Percentiles rank a stretch among this genome's conserved stretches.
These are phyloP conservation scores for Talaromyces sp. DNA, from an alignment of 2,329 filamentous ascomycete genomes.

Conservation along the genomic window DNA sequence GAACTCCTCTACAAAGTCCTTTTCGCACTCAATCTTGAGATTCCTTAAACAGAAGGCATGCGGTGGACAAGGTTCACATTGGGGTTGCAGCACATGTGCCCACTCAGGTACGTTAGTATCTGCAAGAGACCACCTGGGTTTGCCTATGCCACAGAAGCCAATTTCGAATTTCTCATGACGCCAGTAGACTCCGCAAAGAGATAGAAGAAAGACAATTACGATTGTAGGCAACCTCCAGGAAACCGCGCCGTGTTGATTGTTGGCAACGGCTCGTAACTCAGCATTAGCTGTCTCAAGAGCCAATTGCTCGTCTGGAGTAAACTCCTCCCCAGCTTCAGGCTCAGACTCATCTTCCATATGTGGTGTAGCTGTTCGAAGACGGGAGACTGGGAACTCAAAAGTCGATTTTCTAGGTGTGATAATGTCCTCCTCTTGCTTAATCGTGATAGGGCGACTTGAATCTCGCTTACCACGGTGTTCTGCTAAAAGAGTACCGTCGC, in stretches of 20 bases:
- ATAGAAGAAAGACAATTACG: slow-evolving; percentile 65
- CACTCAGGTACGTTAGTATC: slow-evolving; percentile 69
- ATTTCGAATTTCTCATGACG: slow-evolving; percentile 94
- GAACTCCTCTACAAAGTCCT: slow-evolving; percentile 77
- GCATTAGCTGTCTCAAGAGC: slow-evolving; percentile 69
- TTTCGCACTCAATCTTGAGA: slow-evolving; percentile 74
- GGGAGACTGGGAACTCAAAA: slow-evolving; percentile 56
- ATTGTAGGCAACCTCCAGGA: slow-evolving; percentile 52
- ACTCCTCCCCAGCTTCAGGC: slow-evolving; percentile 50
- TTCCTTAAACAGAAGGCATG: slow-evolving; percentile 85
- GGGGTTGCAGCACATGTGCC: slow-evolving; percentile 66
- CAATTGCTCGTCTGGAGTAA: slow-evolving; percentile 65
- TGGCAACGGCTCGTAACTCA: slow-evolving; percentile 46
- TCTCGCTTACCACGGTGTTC: slow-evolving; percentile 30
- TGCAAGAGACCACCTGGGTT: slow-evolving; percentile 55
- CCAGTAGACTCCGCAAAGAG: slow-evolving; percentile 76
- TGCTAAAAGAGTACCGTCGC: slow-evolving; percentile 26
- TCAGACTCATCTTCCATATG: slow-evolving; percentile 38
- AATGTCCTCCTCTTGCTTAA: slow-evolving; percentile 51
- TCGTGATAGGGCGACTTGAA: slow-evolving; percentile 32
- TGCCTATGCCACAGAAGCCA: slow-evolving; percentile 86
- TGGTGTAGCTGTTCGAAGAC: slow-evolving; percentile 29
- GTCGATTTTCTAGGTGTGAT: slow-evolving; percentile 55
- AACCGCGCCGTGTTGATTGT: slow-evolving; percentile 49
- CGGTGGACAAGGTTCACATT: slow-evolving; percentile 83